These are phyloP conservation scores for Ottelia alismoides DNA, from an alignment of 106 monocot species.

Conservation along the genomic window DNA sequence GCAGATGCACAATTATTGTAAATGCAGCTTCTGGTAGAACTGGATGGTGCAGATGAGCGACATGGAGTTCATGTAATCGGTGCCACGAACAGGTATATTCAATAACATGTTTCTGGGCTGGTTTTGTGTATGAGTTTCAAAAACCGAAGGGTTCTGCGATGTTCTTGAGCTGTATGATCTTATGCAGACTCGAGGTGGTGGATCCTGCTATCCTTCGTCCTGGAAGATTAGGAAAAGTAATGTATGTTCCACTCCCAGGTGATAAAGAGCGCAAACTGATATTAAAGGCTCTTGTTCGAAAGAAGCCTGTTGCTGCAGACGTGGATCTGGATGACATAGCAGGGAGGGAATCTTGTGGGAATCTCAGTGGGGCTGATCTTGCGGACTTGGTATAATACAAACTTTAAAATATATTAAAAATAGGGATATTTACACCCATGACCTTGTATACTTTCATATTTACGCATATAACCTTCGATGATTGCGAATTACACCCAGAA, in stretches of 20 bases:
- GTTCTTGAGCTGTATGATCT: too few relatives aligned
- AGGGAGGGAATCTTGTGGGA: conserved; percentile 9
- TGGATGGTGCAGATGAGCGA: conserved; percentile 82
- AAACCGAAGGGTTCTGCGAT: too few relatives aligned
- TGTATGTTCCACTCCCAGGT: conserved; percentile 18
- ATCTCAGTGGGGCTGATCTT: conserved; percentile 21
- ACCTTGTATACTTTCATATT: too few relatives aligned
- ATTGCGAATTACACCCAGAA: too few relatives aligned
- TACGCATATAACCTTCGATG: too few relatives aligned
- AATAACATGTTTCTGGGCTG: neutral
- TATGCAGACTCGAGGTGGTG: conserved; percentile 11
- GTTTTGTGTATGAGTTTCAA: too few relatives aligned
- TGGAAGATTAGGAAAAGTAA: conserved; percentile 15
- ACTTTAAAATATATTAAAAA: too few relatives aligned
- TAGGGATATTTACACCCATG: too few relatives aligned
- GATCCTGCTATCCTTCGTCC: conserved; percentile 15
- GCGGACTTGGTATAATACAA: conserved; percentile 6
- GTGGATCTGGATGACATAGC: conserved; percentile 14
- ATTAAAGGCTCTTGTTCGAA: conserved; percentile 12
- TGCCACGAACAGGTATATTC: conserved; percentile 79
- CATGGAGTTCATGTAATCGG: conserved; percentile 88
- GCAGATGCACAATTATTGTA: neutral
- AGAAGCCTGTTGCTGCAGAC: conserved; percentile 9
- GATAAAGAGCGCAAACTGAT: conserved; percentile 9
- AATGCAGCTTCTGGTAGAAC: conserved; percentile 69